Evolutionary conservation across 108 stramenopile species (phyloP).

Genomic region (Chaetoceros tenuissimus): DNA sequence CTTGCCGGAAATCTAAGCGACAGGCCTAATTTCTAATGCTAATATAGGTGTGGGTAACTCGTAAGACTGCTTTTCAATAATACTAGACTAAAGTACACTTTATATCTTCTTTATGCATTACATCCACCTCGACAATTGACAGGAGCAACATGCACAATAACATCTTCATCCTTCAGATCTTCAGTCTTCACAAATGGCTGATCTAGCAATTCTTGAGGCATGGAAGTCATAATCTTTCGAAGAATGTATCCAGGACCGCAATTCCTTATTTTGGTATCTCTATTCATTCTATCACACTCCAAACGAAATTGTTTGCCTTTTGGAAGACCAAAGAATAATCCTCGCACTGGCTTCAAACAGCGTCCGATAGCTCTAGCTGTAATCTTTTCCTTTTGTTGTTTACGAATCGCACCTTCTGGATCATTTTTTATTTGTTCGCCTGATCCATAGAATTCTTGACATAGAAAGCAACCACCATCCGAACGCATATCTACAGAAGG

Average conservation of each 20-base stretch:
- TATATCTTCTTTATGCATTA: too few species aligned
- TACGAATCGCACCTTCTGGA: neutral
- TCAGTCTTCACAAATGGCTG: conserved; percentile 20
- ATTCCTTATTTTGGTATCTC: conserved; percentile 39
- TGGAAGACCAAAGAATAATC: conserved; percentile 38
- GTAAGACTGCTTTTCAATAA: too few species aligned
- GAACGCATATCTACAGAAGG: conserved; percentile 7
- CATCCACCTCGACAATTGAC: neutral
- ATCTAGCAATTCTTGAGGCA: conserved; percentile 26
- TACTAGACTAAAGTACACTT: too few species aligned
- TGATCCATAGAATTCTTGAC: conserved; percentile 1
- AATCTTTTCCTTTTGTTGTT: conserved; percentile 25
- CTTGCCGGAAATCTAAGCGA: too few species aligned
- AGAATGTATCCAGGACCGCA: conserved; percentile 66
- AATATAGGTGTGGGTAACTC: too few species aligned
- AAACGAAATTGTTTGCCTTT: conserved; percentile 32
- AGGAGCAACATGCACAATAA: neutral
- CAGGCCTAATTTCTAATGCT: too few species aligned
- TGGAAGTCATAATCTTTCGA: conserved; percentile 31
- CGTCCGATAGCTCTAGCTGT: conserved; percentile 33
- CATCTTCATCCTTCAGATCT: neutral
- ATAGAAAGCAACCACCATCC: neutral
- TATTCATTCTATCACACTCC: conserved; percentile 27
- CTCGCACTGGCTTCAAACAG: conserved; percentile 39
- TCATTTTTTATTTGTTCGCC: neutral